Base-by-base conservation (phyloP, 2,329 filamentous ascomycete species). In the Cladosporium sp. region DNA sequence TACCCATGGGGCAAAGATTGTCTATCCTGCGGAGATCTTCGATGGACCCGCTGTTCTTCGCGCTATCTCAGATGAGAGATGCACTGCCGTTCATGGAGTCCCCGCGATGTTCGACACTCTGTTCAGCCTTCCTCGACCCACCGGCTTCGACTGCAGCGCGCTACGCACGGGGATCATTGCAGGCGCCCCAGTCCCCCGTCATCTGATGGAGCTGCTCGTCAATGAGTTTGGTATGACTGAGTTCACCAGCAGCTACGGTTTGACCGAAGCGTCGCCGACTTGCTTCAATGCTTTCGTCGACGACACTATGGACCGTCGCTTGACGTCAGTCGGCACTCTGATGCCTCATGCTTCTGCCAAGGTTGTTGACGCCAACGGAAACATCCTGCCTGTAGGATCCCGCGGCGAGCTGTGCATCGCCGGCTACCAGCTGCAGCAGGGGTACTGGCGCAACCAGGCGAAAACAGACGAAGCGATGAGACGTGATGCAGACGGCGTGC, bases 51-150 rank as follows among this genome's bases (percentile, higher is more conserved):
- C 85, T 0, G 85, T 84, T 2, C 74, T 91, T 33, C 75, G 75
- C 41, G 84, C 85, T 50, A 81, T 92, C 37, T 66, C 67, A 5
- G 63, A 67, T 8, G 72, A 75, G 52, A 64, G 62, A 33, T 74
- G 72, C 66, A 92, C 88, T 0, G 87, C 85, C 0, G 75, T 92
- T 0, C 87, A 91, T 64, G 88, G 88, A 33, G 88, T 92, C 0
- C 88, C 88, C 0, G 87, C 88, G 53, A 92, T 92, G 88, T 89
- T 90, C 68, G 86, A 89, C 64, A 83, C 83, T 0, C 74, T 80
- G 9, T 72, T 81, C 53, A 69, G 69, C 37, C 62, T 77, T 1
- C 72, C 73, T n/a, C 72, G 76, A 52, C 76, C 76, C 0, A 58
- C 61, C 3, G 65, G 69, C 13, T 80, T 78, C 60, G 69, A 76